A percentile compares a stretch with the other conserved stretches of the same genome.
Conservation (phyloP, 805 yeast species). For the Lipomyces lipofer region DNA sequence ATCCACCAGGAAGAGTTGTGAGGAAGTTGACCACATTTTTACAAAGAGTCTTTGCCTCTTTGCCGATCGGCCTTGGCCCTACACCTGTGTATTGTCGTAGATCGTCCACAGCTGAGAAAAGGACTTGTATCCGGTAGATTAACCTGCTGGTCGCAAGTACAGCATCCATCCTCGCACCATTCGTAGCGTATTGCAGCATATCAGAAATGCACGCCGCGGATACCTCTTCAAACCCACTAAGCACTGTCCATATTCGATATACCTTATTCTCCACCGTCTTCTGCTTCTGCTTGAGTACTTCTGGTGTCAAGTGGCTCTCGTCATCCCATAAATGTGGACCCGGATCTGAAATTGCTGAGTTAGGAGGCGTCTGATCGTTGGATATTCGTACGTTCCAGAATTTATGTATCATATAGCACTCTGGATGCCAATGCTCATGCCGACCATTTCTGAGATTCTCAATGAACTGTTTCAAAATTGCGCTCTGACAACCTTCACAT, state of each 20-base stretch:
- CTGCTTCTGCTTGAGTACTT: slow-evolving; percentile 54
- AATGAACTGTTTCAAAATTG: slow-evolving; percentile 91
- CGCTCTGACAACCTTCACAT: slow-evolving; percentile 90
- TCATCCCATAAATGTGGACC: slow-evolving; percentile 29
- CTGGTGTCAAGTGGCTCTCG: slow-evolving; percentile 47
- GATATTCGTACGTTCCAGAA: slow-evolving; percentile 89
- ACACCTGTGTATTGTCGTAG: slow-evolving; percentile 10
- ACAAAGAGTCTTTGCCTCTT: slow-evolving; percentile 81
- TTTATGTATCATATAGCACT: slow-evolving; percentile 95
- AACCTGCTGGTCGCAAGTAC: slow-evolving; percentile 68
- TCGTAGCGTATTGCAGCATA: slow-evolving; percentile 83
- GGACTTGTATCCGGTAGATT: slow-evolving; percentile 68
- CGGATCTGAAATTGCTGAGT: slow-evolving; percentile 18
- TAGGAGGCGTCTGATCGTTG: slow-evolving; percentile 53
- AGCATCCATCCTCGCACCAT: slow-evolving; percentile 68
- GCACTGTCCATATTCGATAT: slow-evolving; percentile 74
- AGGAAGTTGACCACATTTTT: slow-evolving; percentile 88
- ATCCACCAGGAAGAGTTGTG: slow-evolving; percentile 71
- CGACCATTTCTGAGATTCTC: slow-evolving; percentile 88
- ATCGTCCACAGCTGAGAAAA: slow-evolving; percentile 73
- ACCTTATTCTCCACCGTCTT: slow-evolving; percentile 61
- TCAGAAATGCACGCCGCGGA: slow-evolving; percentile 87
- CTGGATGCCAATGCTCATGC: slow-evolving; percentile 98
- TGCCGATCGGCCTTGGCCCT: slow-evolving; percentile 33
- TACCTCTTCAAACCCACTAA: slow-evolving; percentile 86